Conservation (phyloP, 306 rosid species). For the Psophocarpus tetragonolobus region DNA sequence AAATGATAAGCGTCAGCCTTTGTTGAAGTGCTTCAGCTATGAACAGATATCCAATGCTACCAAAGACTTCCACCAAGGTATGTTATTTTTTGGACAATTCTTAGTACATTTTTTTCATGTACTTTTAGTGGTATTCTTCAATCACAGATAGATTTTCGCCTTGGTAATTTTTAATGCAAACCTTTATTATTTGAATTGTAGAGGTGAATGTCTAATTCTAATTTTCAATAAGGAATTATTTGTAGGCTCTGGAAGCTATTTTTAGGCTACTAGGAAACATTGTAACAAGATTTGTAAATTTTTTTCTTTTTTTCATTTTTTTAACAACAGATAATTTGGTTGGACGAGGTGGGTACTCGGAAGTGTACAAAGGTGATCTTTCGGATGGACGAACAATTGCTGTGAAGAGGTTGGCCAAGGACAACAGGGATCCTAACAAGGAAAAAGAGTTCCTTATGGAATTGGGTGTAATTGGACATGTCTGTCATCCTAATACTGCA, state of each 20-base stretch:
- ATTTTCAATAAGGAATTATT: too few relatives aligned
- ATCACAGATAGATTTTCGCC: neutral
- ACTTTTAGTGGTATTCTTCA: neutral
- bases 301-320: neutral
- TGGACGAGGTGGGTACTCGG: conserved; percentile 92
- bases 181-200: neutral
- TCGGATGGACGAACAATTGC: conserved; percentile 66
- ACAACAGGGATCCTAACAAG: conserved; percentile 75
- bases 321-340: conserved; percentile 62
- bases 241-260: neutral
- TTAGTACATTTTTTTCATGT: neutral
- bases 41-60: conserved; percentile 71
- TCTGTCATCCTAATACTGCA: conserved; percentile 84
- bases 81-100: neutral
- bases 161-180: neutral
- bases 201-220: neutral
- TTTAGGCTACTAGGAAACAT: neutral
- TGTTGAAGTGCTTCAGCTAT: conserved; percentile 77
- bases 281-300: neutral
- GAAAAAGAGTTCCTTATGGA: conserved; percentile 94
- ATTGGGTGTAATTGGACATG: conserved; percentile 87
- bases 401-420: conserved; percentile 84
- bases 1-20: conserved; percentile 52
- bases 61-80: conserved; percentile 75
- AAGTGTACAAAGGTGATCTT: conserved; percentile 81